A percentile compares a stretch with the other conserved stretches of the same genome.
Evolutionary conservation across 2,329 filamentous ascomycete species (phyloP).

Genomic region (Dactylellina sp.): DNA sequence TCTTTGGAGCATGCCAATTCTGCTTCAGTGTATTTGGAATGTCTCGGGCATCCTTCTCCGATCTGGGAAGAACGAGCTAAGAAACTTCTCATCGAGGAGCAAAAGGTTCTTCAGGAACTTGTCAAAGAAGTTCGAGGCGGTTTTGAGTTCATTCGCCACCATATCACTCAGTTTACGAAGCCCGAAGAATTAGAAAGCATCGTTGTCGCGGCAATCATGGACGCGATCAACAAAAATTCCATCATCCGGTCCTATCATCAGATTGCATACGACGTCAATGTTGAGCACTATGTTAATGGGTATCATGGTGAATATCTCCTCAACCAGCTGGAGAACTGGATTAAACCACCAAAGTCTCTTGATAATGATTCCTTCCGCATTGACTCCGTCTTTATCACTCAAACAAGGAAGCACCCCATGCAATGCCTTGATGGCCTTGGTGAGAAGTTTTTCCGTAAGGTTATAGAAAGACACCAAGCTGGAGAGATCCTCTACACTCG

Average conservation of each 20-base stretch:
- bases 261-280: conserved; percentile 40
- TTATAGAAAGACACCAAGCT: conserved; percentile 35
- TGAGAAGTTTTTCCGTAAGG: conserved; percentile 51
- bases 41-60: conserved; percentile 33
- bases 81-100: conserved; percentile 44
- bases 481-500: conserved; percentile 46
- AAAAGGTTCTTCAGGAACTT: conserved; percentile 42
- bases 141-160: conserved; percentile 17
- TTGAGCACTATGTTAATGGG: conserved; percentile 41
- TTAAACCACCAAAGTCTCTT: neutral
- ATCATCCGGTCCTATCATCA: conserved; percentile 28
- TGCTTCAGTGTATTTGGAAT: conserved; percentile 19
- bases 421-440: conserved; percentile 48
- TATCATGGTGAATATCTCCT: conserved; percentile 19
- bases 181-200: conserved; percentile 26
- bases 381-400: conserved; percentile 35
- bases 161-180: conserved; percentile 13
- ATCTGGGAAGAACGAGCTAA: conserved; percentile 51
- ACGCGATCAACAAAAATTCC: conserved; percentile 20
- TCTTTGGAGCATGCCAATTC: conserved; percentile 1
- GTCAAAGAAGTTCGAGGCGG: conserved; percentile 36
- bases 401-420: conserved; percentile 41
- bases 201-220: conserved; percentile 20
- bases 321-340: conserved; percentile 29
- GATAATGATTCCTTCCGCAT: conserved; percentile 42